Evolutionary conservation across 2,329 filamentous ascomycete genomes (phyloP), one percentile per base, ranked within the genome.

Genomic region (Hyphodiscus sp.): DNA sequence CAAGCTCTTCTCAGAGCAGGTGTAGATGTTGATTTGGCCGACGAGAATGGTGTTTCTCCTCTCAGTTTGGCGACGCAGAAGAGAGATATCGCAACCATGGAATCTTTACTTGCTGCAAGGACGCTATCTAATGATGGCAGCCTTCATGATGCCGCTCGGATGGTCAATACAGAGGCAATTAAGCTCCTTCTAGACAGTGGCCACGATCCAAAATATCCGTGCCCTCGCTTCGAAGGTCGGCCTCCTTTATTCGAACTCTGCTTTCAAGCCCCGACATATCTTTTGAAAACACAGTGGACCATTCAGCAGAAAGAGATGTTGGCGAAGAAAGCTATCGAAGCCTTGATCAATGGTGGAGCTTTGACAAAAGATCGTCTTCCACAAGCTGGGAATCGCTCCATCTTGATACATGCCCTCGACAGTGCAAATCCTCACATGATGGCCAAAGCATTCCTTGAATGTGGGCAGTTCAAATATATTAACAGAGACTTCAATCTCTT

Each of bases 71-170:
- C 53, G 41, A 50, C 43, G 9, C 41, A 50, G 46, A 54, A 85
- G 55, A 78, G 80, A 1, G 81, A 85, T 51, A 72, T 78, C 1
- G 69, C 75, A 29, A 83, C 86, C 62, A 74, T 73, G 33, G 71
- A 73, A 33, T 80, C 53, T 26, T 52, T 61, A 79, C 10, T 79
- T 77, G 52, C 83, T 80, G 2, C 80, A 81, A 1, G 71, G 85
- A 41, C 78, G 80, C 1, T 77, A 83, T 71, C 82, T 80, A 81
- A 87, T 53, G 84, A 88, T 55, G 83, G 83, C 0, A 86, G 82
- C 1, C 71, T 88, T 2, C 84, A 87, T 61, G 83, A 85, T 55
- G 81, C 83, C 2, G 78, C 83, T 0, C 73, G 80, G 13, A 75
- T 79, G 46, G 71, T 87, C 19, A 81, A 85, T 58, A 58, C 83